Conservation (phyloP, 2,329 filamentous ascomycete genomes). For the Clonostachys solani region DNA sequence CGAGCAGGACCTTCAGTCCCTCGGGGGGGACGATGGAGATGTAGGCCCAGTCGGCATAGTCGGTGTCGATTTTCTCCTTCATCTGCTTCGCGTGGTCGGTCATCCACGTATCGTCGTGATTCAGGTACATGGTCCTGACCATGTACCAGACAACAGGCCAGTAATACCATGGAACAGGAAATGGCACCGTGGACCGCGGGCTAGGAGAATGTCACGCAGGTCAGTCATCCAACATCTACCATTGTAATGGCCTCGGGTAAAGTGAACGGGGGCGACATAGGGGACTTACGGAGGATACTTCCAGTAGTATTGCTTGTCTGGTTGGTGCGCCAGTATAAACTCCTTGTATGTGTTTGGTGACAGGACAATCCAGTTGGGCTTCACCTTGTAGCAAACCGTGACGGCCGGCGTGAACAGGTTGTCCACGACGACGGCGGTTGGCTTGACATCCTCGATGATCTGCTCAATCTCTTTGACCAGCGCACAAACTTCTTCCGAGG, state of each 20-base stretch:
- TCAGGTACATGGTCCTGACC: neutral
- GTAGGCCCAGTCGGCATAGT: neutral
- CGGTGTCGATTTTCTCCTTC: neutral
- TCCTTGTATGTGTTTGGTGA: constrained; percentile 1
- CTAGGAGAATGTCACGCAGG: too few species aligned
- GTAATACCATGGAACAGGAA: neutral
- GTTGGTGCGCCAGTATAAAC: neutral
- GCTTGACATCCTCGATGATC: neutral
- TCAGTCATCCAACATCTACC: too few species aligned
- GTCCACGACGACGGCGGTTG: neutral
- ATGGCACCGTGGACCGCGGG: neutral
- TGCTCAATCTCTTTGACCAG: too few species aligned
- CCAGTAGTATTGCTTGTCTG: too few species aligned
- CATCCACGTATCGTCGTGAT: neutral
- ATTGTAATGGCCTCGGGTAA: too few species aligned
- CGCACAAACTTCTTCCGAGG: too few species aligned
- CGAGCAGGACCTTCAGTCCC: neutral
- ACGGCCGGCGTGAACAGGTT: neutral
- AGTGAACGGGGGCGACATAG: too few species aligned
- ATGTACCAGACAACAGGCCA: neutral
- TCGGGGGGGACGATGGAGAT: neutral
- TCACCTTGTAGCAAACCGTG: neutral
- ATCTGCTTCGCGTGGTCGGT: neutral
- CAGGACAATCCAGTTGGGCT: neutral
- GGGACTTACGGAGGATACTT: too few species aligned